phyloP scores from a whole-genome alignment of 768 basidiomycete genomes.

The Pulveroboletus sp. region DNA sequence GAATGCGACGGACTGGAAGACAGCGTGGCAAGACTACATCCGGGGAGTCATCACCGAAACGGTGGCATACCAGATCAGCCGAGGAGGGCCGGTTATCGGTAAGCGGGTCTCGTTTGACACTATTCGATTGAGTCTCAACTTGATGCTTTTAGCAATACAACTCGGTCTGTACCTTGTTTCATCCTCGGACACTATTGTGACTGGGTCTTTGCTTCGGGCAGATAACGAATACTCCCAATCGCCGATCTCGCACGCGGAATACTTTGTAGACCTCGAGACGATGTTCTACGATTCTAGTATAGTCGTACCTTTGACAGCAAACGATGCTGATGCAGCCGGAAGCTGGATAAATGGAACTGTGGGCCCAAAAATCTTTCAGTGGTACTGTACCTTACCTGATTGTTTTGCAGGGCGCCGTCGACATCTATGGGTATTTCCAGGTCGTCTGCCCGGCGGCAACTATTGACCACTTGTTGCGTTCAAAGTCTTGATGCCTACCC shows the following conservation, averaged over 20 bases:
- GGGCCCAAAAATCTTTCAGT: conserved; percentile 14
- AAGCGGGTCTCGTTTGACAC: conserved; percentile 14
- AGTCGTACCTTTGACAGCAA: conserved; percentile 69
- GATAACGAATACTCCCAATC: conserved; percentile 74
- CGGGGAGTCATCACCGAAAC: conserved; percentile 58
- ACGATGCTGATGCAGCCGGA: conserved; percentile 53
- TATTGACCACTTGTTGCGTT: background rate
- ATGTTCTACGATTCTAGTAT: conserved; percentile 53
- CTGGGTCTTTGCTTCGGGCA: conserved; percentile 18
- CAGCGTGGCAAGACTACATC: conserved; percentile 71
- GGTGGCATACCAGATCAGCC: conserved; percentile 59
- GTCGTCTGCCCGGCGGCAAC: background rate
- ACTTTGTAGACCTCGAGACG: conserved; percentile 58
- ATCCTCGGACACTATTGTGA: background rate
- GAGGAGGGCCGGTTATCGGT: conserved; percentile 76
- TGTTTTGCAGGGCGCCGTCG: conserved; percentile 55
- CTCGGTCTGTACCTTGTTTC: conserved; percentile 37
- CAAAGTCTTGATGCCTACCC: conserved; percentile 64
- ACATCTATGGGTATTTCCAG: conserved; percentile 52
- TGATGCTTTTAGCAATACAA: conserved; percentile 42
- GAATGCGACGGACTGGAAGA: conserved; percentile 59
- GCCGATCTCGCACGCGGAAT: conserved; percentile 40
- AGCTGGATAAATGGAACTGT: conserved; percentile 74
- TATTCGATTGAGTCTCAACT: background rate
- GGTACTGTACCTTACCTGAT: background rate